Evolutionary conservation across 2,329 filamentous ascomycete genomes (phyloP), one percentile per base, ranked within the genome.

Genomic region (Microsporum canis): DNA sequence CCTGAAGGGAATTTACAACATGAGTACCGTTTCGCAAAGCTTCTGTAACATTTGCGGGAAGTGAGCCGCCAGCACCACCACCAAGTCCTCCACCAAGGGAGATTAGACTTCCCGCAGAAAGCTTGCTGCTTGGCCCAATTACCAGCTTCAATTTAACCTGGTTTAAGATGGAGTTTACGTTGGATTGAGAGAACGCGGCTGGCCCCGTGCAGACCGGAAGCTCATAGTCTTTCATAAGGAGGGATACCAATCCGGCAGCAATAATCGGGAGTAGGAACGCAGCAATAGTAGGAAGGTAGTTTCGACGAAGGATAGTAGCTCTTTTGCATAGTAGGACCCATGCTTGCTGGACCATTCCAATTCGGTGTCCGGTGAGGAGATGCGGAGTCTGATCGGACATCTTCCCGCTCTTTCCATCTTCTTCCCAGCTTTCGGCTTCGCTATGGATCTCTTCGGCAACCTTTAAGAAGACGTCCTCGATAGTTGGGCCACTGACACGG

Each of bases 391-490:
- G 38, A 14, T 58, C 59, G 17, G 58, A 57, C 55, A 62, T 61
- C 59, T 63, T 63, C 51, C 38, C 51, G 49, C 58, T 61, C 39
- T 59, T 66, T 45, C 53, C 63, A n/a, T 66, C 61, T 34, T 59
- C 49, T 17, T 63, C 62, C 17, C 49, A 51, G 17, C 60, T 5
- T 6, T 45, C 66, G 17, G 41, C 23, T 5, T 65, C 61, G 1
- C 59, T 23, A 34, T 79, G 81, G 62, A 90, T 82, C 71, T 96
- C 91, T 68, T 92, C 88, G 0, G 91, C 89, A 43, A 96, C 80
- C 65, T 89, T 86, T 29, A 96, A 76, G 72, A 96, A 96, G 0
- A 96, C 91, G 66, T 96, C 91, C 71, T 96, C 92, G 45, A 96
- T 91, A 0, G 89, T 95, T 0, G 91, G 92, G 0, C 90, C 90